Evolutionary conservation across 371 early-diverging fungal species (phyloP), one percentile per base, ranked within the genome.

Genomic region (Mortierella polycephala): DNA sequence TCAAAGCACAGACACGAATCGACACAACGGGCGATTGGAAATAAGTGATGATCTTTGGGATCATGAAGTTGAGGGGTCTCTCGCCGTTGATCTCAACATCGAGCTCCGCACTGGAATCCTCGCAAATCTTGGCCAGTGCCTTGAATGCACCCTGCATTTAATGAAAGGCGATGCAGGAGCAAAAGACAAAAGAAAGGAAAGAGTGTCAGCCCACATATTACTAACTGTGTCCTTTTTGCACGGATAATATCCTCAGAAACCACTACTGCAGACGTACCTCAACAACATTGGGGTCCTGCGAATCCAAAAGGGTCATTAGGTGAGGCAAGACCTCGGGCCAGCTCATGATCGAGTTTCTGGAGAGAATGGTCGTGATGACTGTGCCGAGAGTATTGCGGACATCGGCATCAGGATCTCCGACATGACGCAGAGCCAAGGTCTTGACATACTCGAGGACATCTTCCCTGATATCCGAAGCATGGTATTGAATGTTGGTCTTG

Each of bases 111-210:
- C 91, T 82, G 55, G 90, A 92, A 79, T 97, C 98, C 77, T 98
- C 98, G 83, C 97, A 97, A 68, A 97, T 93, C 84, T 95, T 96
- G 80, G 89, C 86, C 64, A 98, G 82, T 10, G 96, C 94, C 55
- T 90, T 89, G 76, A 95, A 94, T 20, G 95, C 88, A 57, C 94
- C 92, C 94, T 95, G 83, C n/a, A 30, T 30, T 30, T 30, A 30
- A 30, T 30, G 30, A 30, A 30, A 30, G 4, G 30, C 4, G 30
- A 30, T 30, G 30, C 30, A 64, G 37, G 18, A 46, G 5, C 10
- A 20, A 23, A 20, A 47, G 40, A 7, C 5, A 52, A 18, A 14
- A 23, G 57, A 40, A 55, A 42, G 57, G 18, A 16, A 52, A 44
- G 51, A 18, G 16, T 50, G 50, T 47, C 30, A 67, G 57, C 45